phyloP scores from a whole-genome alignment of 73 alveolate genomes.

The Paramecium sexaurelia region DNA sequence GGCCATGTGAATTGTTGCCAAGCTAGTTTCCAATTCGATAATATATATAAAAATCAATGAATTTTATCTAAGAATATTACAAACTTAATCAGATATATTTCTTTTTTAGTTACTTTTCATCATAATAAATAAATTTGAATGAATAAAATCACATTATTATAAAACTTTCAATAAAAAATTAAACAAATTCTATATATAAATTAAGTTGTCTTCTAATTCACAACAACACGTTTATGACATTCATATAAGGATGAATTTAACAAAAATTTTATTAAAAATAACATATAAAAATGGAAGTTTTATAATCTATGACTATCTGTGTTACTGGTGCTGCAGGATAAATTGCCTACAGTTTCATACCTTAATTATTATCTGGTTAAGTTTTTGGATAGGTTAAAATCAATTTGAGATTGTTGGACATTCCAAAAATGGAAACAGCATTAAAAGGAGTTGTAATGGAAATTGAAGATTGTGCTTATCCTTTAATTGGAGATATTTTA shows the following conservation, averaged over 20 bases:
- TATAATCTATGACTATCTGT: conserved; percentile 68
- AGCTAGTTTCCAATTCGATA: not conserved
- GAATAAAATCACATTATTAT: too few species aligned
- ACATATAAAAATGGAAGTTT: not conserved
- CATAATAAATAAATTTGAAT: too few species aligned
- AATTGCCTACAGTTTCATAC: conserved; percentile 85
- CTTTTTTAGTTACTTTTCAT: not conserved
- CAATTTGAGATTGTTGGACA: conserved; percentile 79
- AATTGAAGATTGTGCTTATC: conserved; percentile 87
- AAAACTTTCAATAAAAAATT: too few species aligned
- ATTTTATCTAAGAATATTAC: not conserved
- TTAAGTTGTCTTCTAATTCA: too few species aligned
- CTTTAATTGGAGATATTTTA: conserved; percentile 71
- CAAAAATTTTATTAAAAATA: not conserved
- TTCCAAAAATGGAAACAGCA: conserved; percentile 76
- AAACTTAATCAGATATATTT: not conserved
- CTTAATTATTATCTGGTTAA: conserved; percentile 78
- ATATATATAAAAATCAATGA: not conserved
- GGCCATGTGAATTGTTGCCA: not conserved
- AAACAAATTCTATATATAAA: too few species aligned
- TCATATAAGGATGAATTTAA: not conserved
- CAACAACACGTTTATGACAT: too few species aligned
- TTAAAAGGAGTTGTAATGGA: conserved; percentile 88
- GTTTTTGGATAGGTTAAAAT: conserved; percentile 77
- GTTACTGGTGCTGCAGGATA: conserved; percentile 96